Percentiles rank a stretch among this genome's conserved stretches.
Conservation (phyloP, 75 land plant species). For the Isoetes taiwanensis region DNA sequence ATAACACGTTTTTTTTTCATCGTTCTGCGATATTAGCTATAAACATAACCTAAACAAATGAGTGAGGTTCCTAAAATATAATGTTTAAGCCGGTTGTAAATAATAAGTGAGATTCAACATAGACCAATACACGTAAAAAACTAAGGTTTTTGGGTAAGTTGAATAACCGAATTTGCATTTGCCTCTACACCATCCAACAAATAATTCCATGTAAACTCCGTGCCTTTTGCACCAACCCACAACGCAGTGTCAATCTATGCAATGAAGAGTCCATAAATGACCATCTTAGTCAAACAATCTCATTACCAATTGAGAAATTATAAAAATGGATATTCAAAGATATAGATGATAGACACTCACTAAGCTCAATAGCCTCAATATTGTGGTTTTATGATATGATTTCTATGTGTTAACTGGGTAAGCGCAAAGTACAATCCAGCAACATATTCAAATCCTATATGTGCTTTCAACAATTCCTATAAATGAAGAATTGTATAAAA, state of each 20-base stretch:
- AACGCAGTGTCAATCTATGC: slow-evolving; percentile 84
- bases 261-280: slow-evolving; percentile 93
- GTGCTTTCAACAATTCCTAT: slow-evolving; percentile 83
- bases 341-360: slow-evolving; percentile 36
- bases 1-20: no score
- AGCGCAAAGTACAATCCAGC: slow-evolving; percentile 92
- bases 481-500: no score
- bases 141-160: no score
- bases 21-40: no score
- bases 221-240: slow-evolving; percentile 94
- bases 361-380: slow-evolving; percentile 93
- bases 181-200: slow-evolving; percentile 86
- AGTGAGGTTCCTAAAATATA: no score
- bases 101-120: no score
- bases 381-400: slow-evolving; percentile 95
- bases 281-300: slow-evolving; percentile 49
- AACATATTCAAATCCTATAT: slow-evolving; percentile 78
- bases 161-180: slow-evolving; percentile 98
- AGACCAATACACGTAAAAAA: no score
- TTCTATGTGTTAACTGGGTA: slow-evolving; percentile 85
- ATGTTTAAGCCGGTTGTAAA: no score
- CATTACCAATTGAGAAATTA: background rate
- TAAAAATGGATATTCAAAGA: no score
- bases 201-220: slow-evolving; percentile 94
- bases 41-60: no score